Evolutionary conservation across 2,329 filamentous ascomycete genomes (phyloP), one percentile per base, ranked within the genome.

Genomic region (Sphaerulina vaccinii): DNA sequence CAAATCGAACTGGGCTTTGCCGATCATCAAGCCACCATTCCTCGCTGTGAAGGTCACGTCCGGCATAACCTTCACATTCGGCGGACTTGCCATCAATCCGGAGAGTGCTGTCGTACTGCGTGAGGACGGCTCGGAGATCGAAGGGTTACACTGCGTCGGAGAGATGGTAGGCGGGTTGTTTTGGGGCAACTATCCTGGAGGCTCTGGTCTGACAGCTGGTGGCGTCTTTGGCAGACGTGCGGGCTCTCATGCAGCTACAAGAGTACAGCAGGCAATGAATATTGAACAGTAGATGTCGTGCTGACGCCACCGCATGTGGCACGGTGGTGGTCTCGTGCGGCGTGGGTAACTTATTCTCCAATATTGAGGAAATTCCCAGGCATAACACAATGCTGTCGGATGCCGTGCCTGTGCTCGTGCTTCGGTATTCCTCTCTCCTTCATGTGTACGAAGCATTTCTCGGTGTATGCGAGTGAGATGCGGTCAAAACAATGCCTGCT

Each of bases 31-130:
- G 55, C 71, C 72, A 0, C 84, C 84, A 0, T 87, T 82, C 60
- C 67, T 84, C 19, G 84, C 84, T 1, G 78, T 87, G 39, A 80
- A 81, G 57, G 82, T 87, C 2, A 79, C 78, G 3, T 82, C 81
- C 39, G 84, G 85, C 1, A 77, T 87, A 13, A 86, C 83, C 0
- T 87, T 87, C 58, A 87, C 84, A 0, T 87, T 87, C 68, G 84
- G 83, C 1, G 83, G 84, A 0, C 67, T 87, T 5, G 73, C 75
- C 4, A 76, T 84, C 1, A 74, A 81, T 42, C 74, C 80, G 0
- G 65, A 79, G 19, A 83, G 79, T 0, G 74, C 77, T 2, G 72
- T 71, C 2, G 77, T 86, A 1, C 64, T 85, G 11, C 74, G 71
- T 2, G 69, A 74, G 3, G 64, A 68, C 1, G 71, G 70, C 1